Conservation (phyloP, 2,329 filamentous ascomycete species). For the Trichophyton schoenleinii region DNA sequence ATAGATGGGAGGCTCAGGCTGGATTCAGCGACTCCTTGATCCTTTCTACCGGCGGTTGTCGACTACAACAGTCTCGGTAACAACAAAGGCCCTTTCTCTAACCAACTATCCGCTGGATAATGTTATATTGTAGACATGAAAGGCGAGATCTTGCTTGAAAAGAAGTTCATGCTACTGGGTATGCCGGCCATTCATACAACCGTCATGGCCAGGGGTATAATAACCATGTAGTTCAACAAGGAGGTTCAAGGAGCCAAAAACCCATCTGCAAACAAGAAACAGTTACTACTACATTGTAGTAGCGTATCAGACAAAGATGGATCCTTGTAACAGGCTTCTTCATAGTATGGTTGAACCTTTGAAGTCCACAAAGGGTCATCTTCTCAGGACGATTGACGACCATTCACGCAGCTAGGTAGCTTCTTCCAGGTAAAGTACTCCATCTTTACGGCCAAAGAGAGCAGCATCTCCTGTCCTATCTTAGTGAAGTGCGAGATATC, state of each 20-base stretch:
- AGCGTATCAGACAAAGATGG: neutral
- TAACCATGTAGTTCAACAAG: neutral
- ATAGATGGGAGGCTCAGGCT: neutral
- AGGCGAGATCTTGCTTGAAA: neutral
- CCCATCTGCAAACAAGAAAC: neutral
- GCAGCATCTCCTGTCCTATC: neutral
- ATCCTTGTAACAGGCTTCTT: neutral
- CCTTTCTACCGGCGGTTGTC: neutral
- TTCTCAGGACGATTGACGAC: neutral
- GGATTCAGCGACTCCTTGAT: neutral
- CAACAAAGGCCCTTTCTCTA: neutral
- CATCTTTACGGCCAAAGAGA: neutral
- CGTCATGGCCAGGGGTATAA: neutral
- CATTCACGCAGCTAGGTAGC: neutral
- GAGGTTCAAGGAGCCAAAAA: neutral
- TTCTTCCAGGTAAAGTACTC: neutral
- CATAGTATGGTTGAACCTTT: neutral
- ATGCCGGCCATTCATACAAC: neutral
- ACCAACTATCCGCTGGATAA: neutral
- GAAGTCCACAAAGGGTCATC: neutral
- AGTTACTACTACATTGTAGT: neutral
- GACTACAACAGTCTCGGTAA: no score
- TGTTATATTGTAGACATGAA: neutral
- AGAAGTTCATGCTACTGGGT: neutral
- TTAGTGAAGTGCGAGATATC: neutral